Evolutionary conservation across 352 stramenopile genomes (phyloP), one percentile per base, ranked within the genome.

Genomic region (Phytophthora megakarya): DNA sequence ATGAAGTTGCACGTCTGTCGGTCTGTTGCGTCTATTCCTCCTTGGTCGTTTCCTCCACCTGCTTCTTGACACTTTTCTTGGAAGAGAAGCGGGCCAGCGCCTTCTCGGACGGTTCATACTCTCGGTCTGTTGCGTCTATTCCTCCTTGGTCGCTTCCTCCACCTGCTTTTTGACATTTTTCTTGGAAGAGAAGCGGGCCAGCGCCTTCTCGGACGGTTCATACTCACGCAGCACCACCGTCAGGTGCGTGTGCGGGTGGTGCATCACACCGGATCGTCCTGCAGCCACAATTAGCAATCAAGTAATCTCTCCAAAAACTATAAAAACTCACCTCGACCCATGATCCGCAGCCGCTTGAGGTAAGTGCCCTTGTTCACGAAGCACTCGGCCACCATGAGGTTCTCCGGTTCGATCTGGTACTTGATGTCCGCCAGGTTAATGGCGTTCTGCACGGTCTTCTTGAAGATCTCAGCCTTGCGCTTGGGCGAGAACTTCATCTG

Each of bases 401-500:
- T 93, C 59, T 88, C 73, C 3, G 86, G 86, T 60, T 95, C 84
- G 65, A 95, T 92, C 73, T 91, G 81, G 75, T 92, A 92, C 68
- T 92, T 89, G 58, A 95, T 95, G 64, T 95, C 86, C 13, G 86
- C 86, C 54, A 95, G 57, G 74, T 95, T 95, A 65, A 95, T 79
- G 26, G 86, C 86, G 67, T 93, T 93, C 75, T 93, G 84, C 66
- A 95, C 75, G 30, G 84, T 93, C 80, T 93, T 92, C 68, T 81
- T 73, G 45, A 93, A 83, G 59, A 91, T 81, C 64, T 88, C 76
- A n/a, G 84, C 83, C 72, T 88, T 89, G 56, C 86, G 81, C 73
- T 95, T 95, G 46, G 80, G 84, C 55, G 86, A 95, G 61, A 93
- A 93, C 75, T 92, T 90, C 80, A 95, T 91, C 76, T 95, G 86